These are phyloP conservation scores for Zanthoxylum bungeanum DNA, from an alignment of 345 rosid species.

Conservation along the genomic window DNA sequence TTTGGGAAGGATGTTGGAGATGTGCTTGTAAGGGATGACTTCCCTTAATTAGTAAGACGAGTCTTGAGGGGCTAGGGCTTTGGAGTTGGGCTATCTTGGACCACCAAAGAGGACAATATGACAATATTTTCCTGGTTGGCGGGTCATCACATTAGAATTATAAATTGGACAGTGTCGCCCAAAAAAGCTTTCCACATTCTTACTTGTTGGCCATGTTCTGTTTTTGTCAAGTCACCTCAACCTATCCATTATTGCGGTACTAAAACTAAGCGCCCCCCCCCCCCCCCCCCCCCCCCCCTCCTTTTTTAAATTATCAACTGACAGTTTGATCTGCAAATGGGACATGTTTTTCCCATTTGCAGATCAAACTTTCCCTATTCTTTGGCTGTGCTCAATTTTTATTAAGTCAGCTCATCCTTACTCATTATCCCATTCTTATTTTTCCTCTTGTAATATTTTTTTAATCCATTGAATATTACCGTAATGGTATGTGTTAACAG, in stretches of 20 bases:
- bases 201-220: neutral
- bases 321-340: neutral
- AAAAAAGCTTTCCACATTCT: neutral
- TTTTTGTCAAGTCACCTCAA: neutral
- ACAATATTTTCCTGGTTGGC: too few relatives aligned
- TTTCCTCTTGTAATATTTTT: too few relatives aligned
- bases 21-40: too few relatives aligned
- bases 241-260: neutral
- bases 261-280: neutral
- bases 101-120: too few relatives aligned
- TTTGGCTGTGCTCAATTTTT: too few relatives aligned
- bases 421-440: too few relatives aligned
- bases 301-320: neutral
- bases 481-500: too few relatives aligned
- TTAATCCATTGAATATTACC: too few relatives aligned
- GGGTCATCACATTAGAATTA: neutral
- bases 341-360: neutral
- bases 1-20: too few relatives aligned
- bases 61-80: too few relatives aligned
- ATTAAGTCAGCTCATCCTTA: neutral
- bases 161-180: neutral
- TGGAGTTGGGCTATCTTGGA: too few relatives aligned
- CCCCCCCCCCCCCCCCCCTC: neutral
- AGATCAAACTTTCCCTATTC: neutral
- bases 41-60: too few relatives aligned